Percentiles rank a stretch among this genome's conserved stretches.
Evolutionary conservation across 2,329 filamentous ascomycete genomes (phyloP).

Genomic region (Juglanconis sp.): DNA sequence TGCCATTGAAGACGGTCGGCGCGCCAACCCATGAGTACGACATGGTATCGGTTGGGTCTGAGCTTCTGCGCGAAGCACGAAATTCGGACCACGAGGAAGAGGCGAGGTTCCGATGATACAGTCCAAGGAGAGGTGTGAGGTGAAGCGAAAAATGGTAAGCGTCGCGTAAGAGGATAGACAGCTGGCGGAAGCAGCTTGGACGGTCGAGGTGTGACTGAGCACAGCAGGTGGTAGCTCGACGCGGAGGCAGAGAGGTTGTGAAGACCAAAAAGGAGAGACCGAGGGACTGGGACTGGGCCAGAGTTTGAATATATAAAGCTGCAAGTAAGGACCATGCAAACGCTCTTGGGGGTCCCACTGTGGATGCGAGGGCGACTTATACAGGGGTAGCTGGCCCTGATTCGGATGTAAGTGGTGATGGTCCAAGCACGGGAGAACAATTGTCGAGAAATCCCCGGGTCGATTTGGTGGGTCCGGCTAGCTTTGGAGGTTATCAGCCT

Average conservation of each 20-base stretch:
- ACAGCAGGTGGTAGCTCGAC: constrained; percentile 2
- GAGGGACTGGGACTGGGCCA: neutral
- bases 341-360: neutral
- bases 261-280: neutral
- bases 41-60: constrained; percentile 37
- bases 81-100: neutral
- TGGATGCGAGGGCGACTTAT: constrained; percentile 16
- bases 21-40: constrained; percentile 59
- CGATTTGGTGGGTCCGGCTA: neutral
- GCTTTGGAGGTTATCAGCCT: neutral
- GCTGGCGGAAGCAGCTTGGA: constrained; percentile 5
- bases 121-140: neutral
- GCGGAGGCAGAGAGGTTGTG: neutral
- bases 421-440: neutral
- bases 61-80: constrained; percentile 3
- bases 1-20: constrained; percentile 61
- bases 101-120: no score
- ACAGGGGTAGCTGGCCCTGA: constrained; percentile 15
- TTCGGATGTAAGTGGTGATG: constrained; percentile 12
- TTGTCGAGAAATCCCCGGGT: constrained; percentile 12
- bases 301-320: constrained; percentile 17
- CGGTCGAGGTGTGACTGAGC: constrained; percentile 6
- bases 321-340: constrained; percentile 9
- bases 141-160: neutral
- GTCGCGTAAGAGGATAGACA: neutral